Base-by-base conservation (phyloP, 345 rosid species). In the Euphorbia lathyris region DNA sequence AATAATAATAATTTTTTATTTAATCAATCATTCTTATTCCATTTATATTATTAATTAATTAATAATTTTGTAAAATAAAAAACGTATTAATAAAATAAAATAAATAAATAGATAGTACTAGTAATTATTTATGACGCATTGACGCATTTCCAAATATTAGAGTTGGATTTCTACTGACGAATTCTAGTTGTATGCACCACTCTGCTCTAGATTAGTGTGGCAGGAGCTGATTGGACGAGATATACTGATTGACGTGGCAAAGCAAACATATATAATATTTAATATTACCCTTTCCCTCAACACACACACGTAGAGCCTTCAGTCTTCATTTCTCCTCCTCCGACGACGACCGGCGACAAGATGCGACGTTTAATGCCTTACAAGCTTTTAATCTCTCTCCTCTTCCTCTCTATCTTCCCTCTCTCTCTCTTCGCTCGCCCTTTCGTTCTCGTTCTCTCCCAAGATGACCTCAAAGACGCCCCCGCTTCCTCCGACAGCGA, bases 401-500 rank as follows among this genome's bases (percentile, higher is more conserved):
- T 89, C 42, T 19, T 83, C 55, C 30, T 74, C 65, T 76, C 66
- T 67, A 74, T 71, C 67, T 29, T 70, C 17, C 77, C 79, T 0
- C 23, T 65, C 69, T 76, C 80, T 53, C 85, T 85, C 52, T n/a
- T 62, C 42, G 93, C 92, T 3, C 90, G 96, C 63, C 87, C 94
- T 64, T 82, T 82, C 79, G 80, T 90, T 66, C 87, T 95, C 74
- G 66, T 88, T 58, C 87, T 95, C 75, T 81, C 97, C 5, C 92
- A 83, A 57, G 98, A 95, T 63, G 98, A 92, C 83, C 92, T 92
- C 76, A 90, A 87, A 72, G 94, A 85, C 68, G 74, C 79, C 74
- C 16, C 87, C 58, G 6, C 87, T 40, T 25, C 65, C 56, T 64
- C 83, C 22, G 32, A 82, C 71, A 26, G 74, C 63, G 85, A 74